Conservation (phyloP, 1,284 basidiomycete genomes). For the Filobasidium uniguttulatum region DNA sequence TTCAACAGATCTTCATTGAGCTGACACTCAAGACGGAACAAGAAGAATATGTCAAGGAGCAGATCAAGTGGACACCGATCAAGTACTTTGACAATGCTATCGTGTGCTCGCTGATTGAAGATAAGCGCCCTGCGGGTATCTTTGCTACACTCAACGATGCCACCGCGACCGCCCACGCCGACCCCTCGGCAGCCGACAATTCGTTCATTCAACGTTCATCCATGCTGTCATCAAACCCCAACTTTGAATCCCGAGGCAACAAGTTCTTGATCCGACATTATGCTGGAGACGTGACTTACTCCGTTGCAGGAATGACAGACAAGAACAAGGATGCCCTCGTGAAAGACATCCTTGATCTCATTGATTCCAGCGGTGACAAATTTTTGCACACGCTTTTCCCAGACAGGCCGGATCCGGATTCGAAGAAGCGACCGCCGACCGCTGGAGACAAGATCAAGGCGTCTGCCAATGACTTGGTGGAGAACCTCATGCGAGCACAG, state of each 20-base stretch:
- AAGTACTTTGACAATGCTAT: constrained; percentile 54
- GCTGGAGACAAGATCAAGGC: constrained; percentile 95
- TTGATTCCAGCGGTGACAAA: constrained; percentile 61
- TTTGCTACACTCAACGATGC: constrained; percentile 98
- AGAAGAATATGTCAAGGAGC: constrained; percentile 89
- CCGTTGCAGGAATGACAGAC: constrained; percentile 94
- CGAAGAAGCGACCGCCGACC: constrained; percentile 95
- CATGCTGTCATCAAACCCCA: constrained; percentile 63
- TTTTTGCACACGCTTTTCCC: constrained; percentile 87
- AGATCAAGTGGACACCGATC: constrained; percentile 99
- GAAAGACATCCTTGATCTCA: constrained; percentile 85
- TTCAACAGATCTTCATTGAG: constrained; percentile 98
- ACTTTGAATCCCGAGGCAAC: constrained; percentile 80
- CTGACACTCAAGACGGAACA: constrained; percentile 97
- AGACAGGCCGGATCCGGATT: constrained; percentile 86
- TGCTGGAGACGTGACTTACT: constrained; percentile 98
- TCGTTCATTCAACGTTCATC: constrained; percentile 89
- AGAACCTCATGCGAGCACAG: constrained; percentile 45
- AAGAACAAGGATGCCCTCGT: constrained; percentile 98
- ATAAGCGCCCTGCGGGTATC: constrained; percentile 87
- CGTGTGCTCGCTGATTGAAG: constrained; percentile 96
- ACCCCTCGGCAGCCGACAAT: constrained; percentile 89
- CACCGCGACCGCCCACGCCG: constrained; percentile 94
- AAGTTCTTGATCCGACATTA: constrained; percentile 90
- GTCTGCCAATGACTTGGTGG: constrained; percentile 87